These are phyloP conservation scores for Aspergillus asperescens DNA, from an alignment of 495 filamentous ascomycete species.

Conservation along the genomic window DNA sequence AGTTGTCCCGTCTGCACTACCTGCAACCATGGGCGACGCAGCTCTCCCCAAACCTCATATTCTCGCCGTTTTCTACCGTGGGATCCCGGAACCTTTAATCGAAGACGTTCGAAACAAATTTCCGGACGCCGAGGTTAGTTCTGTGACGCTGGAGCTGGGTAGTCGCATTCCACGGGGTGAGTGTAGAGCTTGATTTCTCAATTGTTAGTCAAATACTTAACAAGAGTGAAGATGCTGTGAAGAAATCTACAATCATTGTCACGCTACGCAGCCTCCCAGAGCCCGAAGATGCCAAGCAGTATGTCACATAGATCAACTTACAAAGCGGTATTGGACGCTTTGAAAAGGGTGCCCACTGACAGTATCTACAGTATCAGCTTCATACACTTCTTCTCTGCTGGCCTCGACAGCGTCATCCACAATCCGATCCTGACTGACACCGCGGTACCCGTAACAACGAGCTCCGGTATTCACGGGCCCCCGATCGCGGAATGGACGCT, in stretches of 20 bases:
- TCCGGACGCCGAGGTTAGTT: slow-evolving; percentile 11
- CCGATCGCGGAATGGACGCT: slow-evolving; percentile 77
- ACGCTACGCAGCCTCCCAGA: slow-evolving; percentile 17
- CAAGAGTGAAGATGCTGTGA: slow-evolving; percentile 6
- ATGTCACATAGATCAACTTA: not conserved
- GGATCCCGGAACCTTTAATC: slow-evolving; percentile 2
- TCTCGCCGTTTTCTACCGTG: slow-evolving; percentile 11
- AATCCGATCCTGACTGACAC: slow-evolving; percentile 61
- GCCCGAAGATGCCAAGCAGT: slow-evolving; percentile 21
- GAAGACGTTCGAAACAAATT: slow-evolving; percentile 14
- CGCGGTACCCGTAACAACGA: slow-evolving; percentile 61
- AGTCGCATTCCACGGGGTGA: slow-evolving; percentile 17
- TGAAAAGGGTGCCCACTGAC: not conserved
- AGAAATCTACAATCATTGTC: slow-evolving; percentile 16
- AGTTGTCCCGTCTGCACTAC: not conserved
- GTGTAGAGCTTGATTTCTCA: not conserved
- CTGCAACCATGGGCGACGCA: slow-evolving; percentile 35
- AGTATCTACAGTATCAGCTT: slow-evolving; percentile 51
- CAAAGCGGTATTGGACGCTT: not conserved
- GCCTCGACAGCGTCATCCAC: slow-evolving; percentile 60
- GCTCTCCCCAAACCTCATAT: slow-evolving; percentile 9
- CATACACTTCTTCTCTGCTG: slow-evolving; percentile 72
- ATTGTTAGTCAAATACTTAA: not conserved
- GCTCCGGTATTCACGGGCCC: slow-evolving; percentile 73
- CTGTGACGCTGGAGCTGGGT: slow-evolving; percentile 1